Base-by-base conservation (phyloP, 2,329 filamentous ascomycete genomes). In the Aspergillus cejpii region DNA sequence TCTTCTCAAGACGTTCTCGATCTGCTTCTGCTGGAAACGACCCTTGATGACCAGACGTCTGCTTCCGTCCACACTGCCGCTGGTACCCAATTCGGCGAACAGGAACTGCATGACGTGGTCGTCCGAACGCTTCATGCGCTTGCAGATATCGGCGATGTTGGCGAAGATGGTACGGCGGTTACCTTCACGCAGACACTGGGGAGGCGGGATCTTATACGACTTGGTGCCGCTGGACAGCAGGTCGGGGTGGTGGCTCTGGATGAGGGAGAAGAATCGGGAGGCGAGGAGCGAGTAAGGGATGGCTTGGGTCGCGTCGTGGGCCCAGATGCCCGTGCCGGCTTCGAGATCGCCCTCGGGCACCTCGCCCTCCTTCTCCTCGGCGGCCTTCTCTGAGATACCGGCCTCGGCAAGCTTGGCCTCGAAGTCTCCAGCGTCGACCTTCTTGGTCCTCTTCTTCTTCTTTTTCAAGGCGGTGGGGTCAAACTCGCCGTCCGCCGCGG, bases 121-220 rank as follows among this genome's bases (percentile, higher is more conserved):
- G 65, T 97, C 91, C 53, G 87, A 90, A 69, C 92, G 83, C 83
- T 98, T 98, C 90, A 98, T 97, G 62, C 91, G 83, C 80, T 95
- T 95, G 80, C 89, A 94, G 63, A 98, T 97, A 68, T 98, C 92
- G 67, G 88, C 82, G 65, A 98, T 92, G 76, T 98, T 98, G 76
- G 91, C 92, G 64, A 98, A 98, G 64, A 98, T 95, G 52, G 92
- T 98, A 84, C 94, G 94, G 81, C 95, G 94, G 83, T 98, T 98
- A 69, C 92, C 92, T 89, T 98, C 92, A 74, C 92, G 90, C 65
- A 97, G 82, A 74, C 92, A 97, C 76, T 98, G 92, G 40, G 92
- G 92, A 42, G 92, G 92, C 41, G 92, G 92, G 59, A 98, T 98
- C 82, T 97, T 97, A 82, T 97, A 98, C 71, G 86, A 94, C 78